phyloP scores from a whole-genome alignment of 306 rosid genomes.

The Cicer arietinum region DNA sequence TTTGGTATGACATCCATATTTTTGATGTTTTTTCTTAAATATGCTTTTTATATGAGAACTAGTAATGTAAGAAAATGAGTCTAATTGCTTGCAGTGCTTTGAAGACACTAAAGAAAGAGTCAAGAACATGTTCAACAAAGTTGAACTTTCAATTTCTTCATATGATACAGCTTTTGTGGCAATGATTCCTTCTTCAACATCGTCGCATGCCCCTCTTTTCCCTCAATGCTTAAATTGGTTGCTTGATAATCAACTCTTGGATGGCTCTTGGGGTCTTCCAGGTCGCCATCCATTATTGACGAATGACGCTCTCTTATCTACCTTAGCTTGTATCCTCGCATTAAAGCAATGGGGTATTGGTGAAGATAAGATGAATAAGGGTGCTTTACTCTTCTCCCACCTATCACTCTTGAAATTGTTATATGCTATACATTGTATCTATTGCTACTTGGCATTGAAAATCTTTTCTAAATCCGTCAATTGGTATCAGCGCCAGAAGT shows the following conservation, averaged over 20 bases:
- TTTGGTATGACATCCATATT: slow-evolving; percentile 41
- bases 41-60: background rate
- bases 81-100: slow-evolving; percentile 50
- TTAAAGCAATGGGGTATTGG: slow-evolving; percentile 75
- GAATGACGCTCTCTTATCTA: slow-evolving; percentile 76
- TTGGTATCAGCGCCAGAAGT: too few relatives aligned
- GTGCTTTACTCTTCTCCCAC: slow-evolving; percentile 43
- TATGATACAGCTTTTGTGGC: slow-evolving; percentile 98
- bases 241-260: slow-evolving; percentile 68
- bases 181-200: slow-evolving; percentile 72
- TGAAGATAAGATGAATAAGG: slow-evolving; percentile 64
- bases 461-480: too few relatives aligned
- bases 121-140: slow-evolving; percentile 64
- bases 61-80: background rate
- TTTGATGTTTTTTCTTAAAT: background rate
- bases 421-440: too few relatives aligned
- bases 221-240: slow-evolving; percentile 82
- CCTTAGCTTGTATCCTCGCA: slow-evolving; percentile 74
- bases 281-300: slow-evolving; percentile 53
- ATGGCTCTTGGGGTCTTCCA: slow-evolving; percentile 85
- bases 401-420: background rate
- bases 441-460: too few relatives aligned
- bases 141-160: slow-evolving; percentile 75
- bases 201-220: slow-evolving; percentile 61
- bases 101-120: slow-evolving; percentile 69